Percentiles rank a stretch among this genome's conserved stretches.
Conservation (phyloP, 257 asterid species). For the Forsythia suspensa region DNA sequence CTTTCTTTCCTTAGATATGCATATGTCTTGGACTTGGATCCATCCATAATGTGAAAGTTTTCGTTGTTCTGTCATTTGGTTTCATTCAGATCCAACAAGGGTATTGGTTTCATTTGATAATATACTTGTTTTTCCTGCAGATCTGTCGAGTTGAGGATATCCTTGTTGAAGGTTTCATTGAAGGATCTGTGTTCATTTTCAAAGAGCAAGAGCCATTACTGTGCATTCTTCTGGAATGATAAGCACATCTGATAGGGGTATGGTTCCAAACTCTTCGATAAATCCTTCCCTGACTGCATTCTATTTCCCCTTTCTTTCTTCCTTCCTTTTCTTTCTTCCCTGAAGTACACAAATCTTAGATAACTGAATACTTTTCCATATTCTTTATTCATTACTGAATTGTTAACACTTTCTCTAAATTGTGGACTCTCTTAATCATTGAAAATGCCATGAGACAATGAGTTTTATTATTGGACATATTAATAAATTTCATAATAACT, state of each 20-base stretch:
- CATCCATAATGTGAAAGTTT: too few species aligned
- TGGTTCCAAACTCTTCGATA: slow-evolving; percentile 13
- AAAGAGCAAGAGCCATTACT: slow-evolving; percentile 77
- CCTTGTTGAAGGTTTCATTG: slow-evolving; percentile 84
- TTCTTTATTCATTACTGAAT: slow-evolving; percentile 9
- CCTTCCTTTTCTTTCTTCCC: too few species aligned
- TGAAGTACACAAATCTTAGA: background rate
- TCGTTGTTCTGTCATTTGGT: too few species aligned
- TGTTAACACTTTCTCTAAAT: background rate
- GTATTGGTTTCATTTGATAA: background rate
- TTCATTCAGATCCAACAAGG: too few species aligned
- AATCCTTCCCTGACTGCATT: too few species aligned
- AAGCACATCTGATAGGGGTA: slow-evolving; percentile 97
- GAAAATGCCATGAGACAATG: too few species aligned
- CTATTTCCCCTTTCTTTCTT: background rate
- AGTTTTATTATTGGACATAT: too few species aligned
- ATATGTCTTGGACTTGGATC: too few species aligned
- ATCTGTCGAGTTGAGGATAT: slow-evolving; percentile 97
- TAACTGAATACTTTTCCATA: slow-evolving; percentile 1
- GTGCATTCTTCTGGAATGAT: slow-evolving; percentile 77
- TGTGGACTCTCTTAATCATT: too few species aligned
- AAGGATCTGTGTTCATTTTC: slow-evolving; percentile 99
- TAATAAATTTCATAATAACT: too few species aligned
- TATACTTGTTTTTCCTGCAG: slow-evolving; percentile 35
- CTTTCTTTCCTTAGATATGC: too few species aligned